Conservation (phyloP, 371 early-diverging fungal species). For the Rhizopus sp. region DNA sequence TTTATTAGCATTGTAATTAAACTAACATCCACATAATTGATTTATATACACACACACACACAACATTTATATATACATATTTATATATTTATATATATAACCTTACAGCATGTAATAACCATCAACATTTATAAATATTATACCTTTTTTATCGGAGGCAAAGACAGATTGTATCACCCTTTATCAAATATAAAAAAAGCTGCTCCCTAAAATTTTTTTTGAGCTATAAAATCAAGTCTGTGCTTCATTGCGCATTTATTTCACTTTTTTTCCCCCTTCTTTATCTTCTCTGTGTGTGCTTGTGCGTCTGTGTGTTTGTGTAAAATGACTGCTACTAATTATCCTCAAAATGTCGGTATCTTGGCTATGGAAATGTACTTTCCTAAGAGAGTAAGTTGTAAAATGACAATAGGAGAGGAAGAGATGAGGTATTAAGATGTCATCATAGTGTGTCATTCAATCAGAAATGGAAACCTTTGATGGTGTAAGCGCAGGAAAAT, state of each 20-base stretch:
- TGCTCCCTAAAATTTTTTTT: background rate
- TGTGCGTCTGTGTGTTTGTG: too few species aligned
- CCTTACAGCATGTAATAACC: too few species aligned
- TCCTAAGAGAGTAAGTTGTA: slow-evolving; percentile 64
- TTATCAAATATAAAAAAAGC: background rate
- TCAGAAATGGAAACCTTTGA: slow-evolving; percentile 87
- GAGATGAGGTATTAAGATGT: too few species aligned
- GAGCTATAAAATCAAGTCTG: too few species aligned
- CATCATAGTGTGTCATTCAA: slow-evolving; percentile 91
- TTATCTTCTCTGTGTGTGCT: background rate
- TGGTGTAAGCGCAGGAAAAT: slow-evolving; percentile 94
- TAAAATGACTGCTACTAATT: slow-evolving; percentile 39
- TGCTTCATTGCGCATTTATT: too few species aligned
- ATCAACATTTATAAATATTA: too few species aligned
- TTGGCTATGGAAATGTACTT: slow-evolving; percentile 94
- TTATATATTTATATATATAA: too few species aligned
- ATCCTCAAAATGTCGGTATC: slow-evolving; percentile 89
- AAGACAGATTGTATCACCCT: slow-evolving; percentile 8
- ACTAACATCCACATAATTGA: slow-evolving; percentile 1
- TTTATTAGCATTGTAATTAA: slow-evolving; percentile 23
- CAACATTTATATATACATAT: background rate
- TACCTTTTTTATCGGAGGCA: slow-evolving; percentile 4
- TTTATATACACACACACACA: background rate
- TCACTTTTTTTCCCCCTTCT: background rate
- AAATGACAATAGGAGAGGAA: too few species aligned